phyloP scores from a whole-genome alignment of 495 filamentous ascomycete genomes.

The Aspergillus sclerotiicarbonarius region DNA sequence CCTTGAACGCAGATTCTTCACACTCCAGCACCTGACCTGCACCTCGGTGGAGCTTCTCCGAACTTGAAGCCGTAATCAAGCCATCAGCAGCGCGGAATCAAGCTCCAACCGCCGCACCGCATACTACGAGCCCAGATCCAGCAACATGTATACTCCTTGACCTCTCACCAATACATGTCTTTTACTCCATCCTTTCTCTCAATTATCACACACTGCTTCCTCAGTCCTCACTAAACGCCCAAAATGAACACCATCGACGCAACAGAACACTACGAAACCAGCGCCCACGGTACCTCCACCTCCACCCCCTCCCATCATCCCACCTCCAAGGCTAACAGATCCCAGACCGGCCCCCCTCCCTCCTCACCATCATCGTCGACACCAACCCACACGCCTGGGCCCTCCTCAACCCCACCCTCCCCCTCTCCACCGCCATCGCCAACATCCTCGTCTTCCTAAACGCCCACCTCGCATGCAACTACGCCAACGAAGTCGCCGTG shows the following conservation, averaged over 20 bases:
- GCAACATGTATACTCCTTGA: too few species aligned
- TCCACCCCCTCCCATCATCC: not conserved
- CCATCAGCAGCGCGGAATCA: too few species aligned
- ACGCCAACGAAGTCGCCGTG: slow-evolving; percentile 89
- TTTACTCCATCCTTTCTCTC: too few species aligned
- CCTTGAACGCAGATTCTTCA: too few species aligned
- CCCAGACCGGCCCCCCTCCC: slow-evolving; percentile 71
- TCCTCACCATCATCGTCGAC: slow-evolving; percentile 89
- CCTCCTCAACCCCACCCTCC: slow-evolving; percentile 68
- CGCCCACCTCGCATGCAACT: slow-evolving; percentile 87
- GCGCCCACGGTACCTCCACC: slow-evolving; percentile 44
- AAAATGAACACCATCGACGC: slow-evolving; percentile 88
- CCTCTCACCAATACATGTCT: too few species aligned
- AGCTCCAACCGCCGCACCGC: too few species aligned
- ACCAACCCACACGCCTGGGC: slow-evolving; percentile 96
- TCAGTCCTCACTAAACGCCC: not conserved
- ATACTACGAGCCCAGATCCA: too few species aligned
- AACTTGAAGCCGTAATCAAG: too few species aligned
- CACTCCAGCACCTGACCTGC: too few species aligned
- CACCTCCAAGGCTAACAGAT: not conserved
- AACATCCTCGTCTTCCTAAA: slow-evolving; percentile 96
- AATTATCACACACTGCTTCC: too few species aligned
- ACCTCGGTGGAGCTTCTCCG: too few species aligned
- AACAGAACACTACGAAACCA: slow-evolving; percentile 74
- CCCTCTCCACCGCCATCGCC: slow-evolving; percentile 79